Conservation (phyloP, 2,329 filamentous ascomycete species). For the Botryosphaeria dothidea region DNA sequence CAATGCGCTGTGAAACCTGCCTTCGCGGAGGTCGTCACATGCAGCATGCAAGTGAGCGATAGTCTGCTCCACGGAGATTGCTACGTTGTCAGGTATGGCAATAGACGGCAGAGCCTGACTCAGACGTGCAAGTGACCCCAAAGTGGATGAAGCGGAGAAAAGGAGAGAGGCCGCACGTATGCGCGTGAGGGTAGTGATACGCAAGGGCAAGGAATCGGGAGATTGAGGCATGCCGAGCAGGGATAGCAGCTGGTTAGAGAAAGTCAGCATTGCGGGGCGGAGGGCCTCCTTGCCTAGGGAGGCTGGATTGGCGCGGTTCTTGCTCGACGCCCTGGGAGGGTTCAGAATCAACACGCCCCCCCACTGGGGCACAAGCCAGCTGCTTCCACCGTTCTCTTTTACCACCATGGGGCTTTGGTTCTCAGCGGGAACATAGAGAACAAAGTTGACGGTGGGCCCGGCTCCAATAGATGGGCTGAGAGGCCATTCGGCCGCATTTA, state of each 20-base stretch:
- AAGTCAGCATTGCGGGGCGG: slow-evolving; percentile 80
- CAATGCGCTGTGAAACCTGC: slow-evolving; percentile 66
- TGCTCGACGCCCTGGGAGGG: slow-evolving; percentile 33
- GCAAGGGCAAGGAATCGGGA: slow-evolving; percentile 76
- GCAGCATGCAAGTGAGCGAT: slow-evolving; percentile 75
- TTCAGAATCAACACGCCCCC: slow-evolving; percentile 75
- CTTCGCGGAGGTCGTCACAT: slow-evolving; percentile 67
- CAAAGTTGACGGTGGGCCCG: slow-evolving; percentile 93
- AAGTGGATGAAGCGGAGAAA: slow-evolving; percentile 85
- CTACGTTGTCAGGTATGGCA: slow-evolving; percentile 84
- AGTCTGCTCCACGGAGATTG: slow-evolving; percentile 78
- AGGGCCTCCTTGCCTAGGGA: slow-evolving; percentile 67
- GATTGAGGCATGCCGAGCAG: slow-evolving; percentile 82
- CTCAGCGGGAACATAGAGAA: slow-evolving; percentile 82
- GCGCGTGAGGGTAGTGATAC: slow-evolving; percentile 81
- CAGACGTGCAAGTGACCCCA: slow-evolving; percentile 88
- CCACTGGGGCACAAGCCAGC: slow-evolving; percentile 97
- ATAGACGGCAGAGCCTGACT: slow-evolving; percentile 84
- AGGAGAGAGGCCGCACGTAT: slow-evolving; percentile 83
- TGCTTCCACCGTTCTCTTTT: slow-evolving; percentile 62
- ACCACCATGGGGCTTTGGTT: slow-evolving; percentile 61
- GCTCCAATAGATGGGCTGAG: slow-evolving; percentile 89
- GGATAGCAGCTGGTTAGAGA: slow-evolving; percentile 85
- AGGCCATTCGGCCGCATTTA: slow-evolving; percentile 98
- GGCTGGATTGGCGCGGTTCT: slow-evolving; percentile 33